Base-by-base conservation (phyloP, 495 filamentous ascomycete species). In the Penicillium robsamsonii region DNA sequence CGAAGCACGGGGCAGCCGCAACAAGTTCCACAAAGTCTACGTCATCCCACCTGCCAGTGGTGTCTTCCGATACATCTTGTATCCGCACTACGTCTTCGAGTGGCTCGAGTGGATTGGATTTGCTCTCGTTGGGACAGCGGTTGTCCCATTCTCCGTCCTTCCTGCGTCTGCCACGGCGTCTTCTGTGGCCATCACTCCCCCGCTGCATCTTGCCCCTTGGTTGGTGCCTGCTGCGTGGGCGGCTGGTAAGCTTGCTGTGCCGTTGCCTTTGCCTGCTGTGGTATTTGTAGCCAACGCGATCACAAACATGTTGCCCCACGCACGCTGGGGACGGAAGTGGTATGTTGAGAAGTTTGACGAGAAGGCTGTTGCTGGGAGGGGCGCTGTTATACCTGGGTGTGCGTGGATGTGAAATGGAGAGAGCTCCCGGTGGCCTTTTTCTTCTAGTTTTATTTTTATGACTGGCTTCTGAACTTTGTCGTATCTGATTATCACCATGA, bases 81-180 rank as follows among this genome's bases (percentile, higher is more conserved):
- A 88, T 74, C 92, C 94, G 56, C 95, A 98, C 67, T 97, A 96
- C 67, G 81, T 94, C 46, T 88, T 84, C 58, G 94, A 98, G 79
- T 98, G 94, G 94, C 70, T 96, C 47, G 95, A 98, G 75, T 97
- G 95, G 94, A 65, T 80, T 18, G 94, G 94, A 0, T 98, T 91
- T 65, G 91, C 84, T 69, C 81, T 96, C 56, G 73, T 81, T n/a
- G 84, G 78, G 5, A 64, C 65, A 2, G 61, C 69, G 0, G 61
- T 78, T 4, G 63, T 61, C 20, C 69, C 69, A 29, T 31, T 65
- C 20, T 37, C 62, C 29, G 38, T 42, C n/a, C 38, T 55, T 11
- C 48, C 58, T 35, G n/a, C 41, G 7, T 31, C 45, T 20, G 29
- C 10, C 5, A 31, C 45, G 8, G 46, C 44, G 11, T 33, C 56